Percentiles rank a stretch among this genome's conserved stretches.
Evolutionary conservation across 768 basidiomycete species (phyloP).

Genomic region (Pholiota conissans): DNA sequence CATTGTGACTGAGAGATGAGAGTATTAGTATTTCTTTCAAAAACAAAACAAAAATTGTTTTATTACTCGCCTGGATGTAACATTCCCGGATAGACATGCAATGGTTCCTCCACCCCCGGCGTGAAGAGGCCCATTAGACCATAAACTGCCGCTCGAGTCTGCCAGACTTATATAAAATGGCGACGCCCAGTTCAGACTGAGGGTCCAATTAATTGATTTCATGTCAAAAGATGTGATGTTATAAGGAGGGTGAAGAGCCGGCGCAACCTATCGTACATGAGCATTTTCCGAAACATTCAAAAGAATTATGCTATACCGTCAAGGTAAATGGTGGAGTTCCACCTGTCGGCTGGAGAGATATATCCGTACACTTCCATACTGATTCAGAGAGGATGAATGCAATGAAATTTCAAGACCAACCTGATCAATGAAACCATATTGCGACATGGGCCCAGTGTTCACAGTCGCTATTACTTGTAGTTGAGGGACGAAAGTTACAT

Average conservation of each 20-base stretch:
- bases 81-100: slow-evolving; percentile 38
- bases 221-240: slow-evolving; percentile 48
- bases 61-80: slow-evolving; percentile 19
- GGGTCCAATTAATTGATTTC: slow-evolving; percentile 57
- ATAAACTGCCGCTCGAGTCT: slow-evolving; percentile 49
- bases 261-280: slow-evolving; percentile 47
- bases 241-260: slow-evolving; percentile 60
- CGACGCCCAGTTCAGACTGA: slow-evolving; percentile 48
- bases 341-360: slow-evolving; percentile 50
- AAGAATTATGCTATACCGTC: slow-evolving; percentile 38
- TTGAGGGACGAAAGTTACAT: slow-evolving; percentile 45
- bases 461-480: slow-evolving; percentile 47
- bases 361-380: slow-evolving; percentile 51
- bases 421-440: slow-evolving; percentile 60
- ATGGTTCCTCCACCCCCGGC: slow-evolving; percentile 47
- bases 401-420: slow-evolving; percentile 24
- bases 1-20: not conserved
- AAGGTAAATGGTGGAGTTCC: slow-evolving; percentile 62
- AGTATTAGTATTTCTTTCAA: not conserved
- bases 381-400: not conserved
- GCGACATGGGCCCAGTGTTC: slow-evolving; percentile 48
- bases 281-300: not conserved
- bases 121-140: slow-evolving; percentile 61
- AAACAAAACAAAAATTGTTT: not conserved
- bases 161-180: slow-evolving; percentile 58